Evolutionary conservation across 2,329 filamentous ascomycete species (phyloP).

Genomic region (Neopestalotiopsis rosae): DNA sequence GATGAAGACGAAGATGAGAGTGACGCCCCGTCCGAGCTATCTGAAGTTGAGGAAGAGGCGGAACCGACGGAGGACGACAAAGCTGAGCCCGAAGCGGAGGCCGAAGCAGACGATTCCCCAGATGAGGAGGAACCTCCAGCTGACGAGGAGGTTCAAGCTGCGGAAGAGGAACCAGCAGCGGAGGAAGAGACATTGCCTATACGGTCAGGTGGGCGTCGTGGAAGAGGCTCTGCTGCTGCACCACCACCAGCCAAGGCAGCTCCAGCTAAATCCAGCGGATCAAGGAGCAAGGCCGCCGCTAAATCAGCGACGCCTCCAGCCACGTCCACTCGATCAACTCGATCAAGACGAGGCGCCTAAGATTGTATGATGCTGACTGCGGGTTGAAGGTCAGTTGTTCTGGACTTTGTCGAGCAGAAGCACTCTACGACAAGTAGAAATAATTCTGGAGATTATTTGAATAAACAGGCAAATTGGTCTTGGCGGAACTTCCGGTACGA

Average conservation of each 20-base stretch:
- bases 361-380: neutral
- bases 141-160: constrained; percentile 24
- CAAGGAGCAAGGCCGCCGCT: constrained; percentile 14
- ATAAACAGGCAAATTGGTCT: neutral
- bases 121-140: constrained; percentile 10
- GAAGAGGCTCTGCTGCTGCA: constrained; percentile 21
- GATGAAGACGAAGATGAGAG: constrained; percentile 30
- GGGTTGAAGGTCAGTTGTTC: neutral
- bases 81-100: constrained; percentile 21
- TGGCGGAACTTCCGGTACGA: neutral
- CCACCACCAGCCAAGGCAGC: neutral
- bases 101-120: neutral
- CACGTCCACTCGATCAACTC: neutral
- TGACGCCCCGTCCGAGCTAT: constrained; percentile 23
- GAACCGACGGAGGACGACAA: constrained; percentile 24
- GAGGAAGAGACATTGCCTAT: constrained; percentile 28
- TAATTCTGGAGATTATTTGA: neutral
- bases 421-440: neutral
- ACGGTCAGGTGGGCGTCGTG: constrained; percentile 32
- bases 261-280: neutral
- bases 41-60: constrained; percentile 31
- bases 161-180: constrained; percentile 28
- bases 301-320: constrained; percentile 5
- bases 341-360: neutral
- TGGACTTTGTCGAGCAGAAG: neutral